Percentiles rank a stretch among this genome's conserved stretches.
Conservation (phyloP, 2,329 filamentous ascomycete species). For the Penicillium sp. region DNA sequence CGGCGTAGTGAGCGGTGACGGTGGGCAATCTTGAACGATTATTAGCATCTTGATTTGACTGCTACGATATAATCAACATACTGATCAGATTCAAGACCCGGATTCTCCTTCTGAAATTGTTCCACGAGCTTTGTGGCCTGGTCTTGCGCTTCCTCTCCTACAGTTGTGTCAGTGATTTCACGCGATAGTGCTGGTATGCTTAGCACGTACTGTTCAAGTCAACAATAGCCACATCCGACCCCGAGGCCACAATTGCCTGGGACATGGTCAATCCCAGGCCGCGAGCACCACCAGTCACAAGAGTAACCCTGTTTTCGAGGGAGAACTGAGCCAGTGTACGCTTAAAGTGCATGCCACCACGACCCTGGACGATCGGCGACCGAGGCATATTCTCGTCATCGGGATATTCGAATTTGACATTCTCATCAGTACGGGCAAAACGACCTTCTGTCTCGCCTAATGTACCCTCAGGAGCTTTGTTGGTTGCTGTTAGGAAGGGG, state of each 20-base stretch:
- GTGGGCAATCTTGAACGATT: conserved; percentile 60
- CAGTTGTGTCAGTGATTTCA: too few species aligned
- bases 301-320: conserved; percentile 68
- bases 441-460: conserved; percentile 50
- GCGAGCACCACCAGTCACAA: conserved; percentile 84
- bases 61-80: too few species aligned
- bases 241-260: conserved; percentile 79
- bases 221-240: conserved; percentile 80
- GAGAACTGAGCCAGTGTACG: conserved; percentile 79
- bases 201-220: conserved; percentile 71
- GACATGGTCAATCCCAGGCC: conserved; percentile 87
- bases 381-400: conserved; percentile 63
- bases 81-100: conserved; percentile 58
- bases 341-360: conserved; percentile 72
- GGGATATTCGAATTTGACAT: conserved; percentile 69
- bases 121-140: too few species aligned
- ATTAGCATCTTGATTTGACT: too few species aligned
- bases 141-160: too few species aligned
- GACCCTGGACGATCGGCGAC: conserved; percentile 61
- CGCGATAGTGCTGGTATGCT: too few species aligned
- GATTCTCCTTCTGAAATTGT: conserved; percentile 70
- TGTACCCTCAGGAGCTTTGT: conserved; percentile 25
- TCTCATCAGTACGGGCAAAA: conserved; percentile 71
- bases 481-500: conserved; percentile 22
- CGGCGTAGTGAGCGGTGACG: conserved; percentile 81